A percentile compares a stretch with the other conserved stretches of the same genome.
Evolutionary conservation across 331 rosid genomes (phyloP).

Genomic region (Cucumis variabilis): DNA sequence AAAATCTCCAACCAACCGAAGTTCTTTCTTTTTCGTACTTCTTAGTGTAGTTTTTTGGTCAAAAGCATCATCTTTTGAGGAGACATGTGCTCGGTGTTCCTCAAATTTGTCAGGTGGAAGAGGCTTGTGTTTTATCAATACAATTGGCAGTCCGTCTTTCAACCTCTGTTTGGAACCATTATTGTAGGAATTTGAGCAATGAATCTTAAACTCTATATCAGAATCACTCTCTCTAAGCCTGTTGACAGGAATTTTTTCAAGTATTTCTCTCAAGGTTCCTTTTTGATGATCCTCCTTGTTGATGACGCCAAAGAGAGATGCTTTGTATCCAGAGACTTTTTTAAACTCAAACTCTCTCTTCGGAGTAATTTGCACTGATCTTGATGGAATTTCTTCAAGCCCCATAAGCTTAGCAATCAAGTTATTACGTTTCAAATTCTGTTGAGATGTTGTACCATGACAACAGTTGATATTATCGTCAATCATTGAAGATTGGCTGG

Average conservation of each 20-base stretch:
- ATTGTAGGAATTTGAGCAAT: slow-evolving; percentile 31
- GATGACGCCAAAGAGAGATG: slow-evolving; percentile 53
- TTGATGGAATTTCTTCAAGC: slow-evolving; percentile 61
- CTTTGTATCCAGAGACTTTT: slow-evolving; percentile 55
- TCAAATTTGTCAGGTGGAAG: slow-evolving; percentile 38
- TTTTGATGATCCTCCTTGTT: slow-evolving; percentile 52
- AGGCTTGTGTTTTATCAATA: slow-evolving; percentile 72
- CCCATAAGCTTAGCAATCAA: slow-evolving; percentile 95
- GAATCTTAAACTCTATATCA: slow-evolving; percentile 45
- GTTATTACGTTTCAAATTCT: slow-evolving; percentile 54
- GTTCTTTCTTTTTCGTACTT: slow-evolving; percentile 49
- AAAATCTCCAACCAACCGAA: not conserved
- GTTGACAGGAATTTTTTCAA: slow-evolving; percentile 65
- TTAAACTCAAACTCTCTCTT: slow-evolving; percentile 52
- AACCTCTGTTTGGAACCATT: slow-evolving; percentile 31
- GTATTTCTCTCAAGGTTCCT: slow-evolving; percentile 71
- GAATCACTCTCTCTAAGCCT: slow-evolving; percentile 58
- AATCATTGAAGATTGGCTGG: slow-evolving; percentile 68
- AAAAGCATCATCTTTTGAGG: slow-evolving; percentile 44
- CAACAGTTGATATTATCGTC: slow-evolving; percentile 52
- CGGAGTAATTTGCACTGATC: slow-evolving; percentile 40
- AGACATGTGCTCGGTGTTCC: slow-evolving; percentile 37
- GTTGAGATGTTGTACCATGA: slow-evolving; percentile 50
- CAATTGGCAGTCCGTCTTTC: slow-evolving; percentile 61
- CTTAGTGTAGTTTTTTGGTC: slow-evolving; percentile 37